Evolutionary conservation across 257 asterid genomes (phyloP).

Genomic region (Apocynum venetum): DNA sequence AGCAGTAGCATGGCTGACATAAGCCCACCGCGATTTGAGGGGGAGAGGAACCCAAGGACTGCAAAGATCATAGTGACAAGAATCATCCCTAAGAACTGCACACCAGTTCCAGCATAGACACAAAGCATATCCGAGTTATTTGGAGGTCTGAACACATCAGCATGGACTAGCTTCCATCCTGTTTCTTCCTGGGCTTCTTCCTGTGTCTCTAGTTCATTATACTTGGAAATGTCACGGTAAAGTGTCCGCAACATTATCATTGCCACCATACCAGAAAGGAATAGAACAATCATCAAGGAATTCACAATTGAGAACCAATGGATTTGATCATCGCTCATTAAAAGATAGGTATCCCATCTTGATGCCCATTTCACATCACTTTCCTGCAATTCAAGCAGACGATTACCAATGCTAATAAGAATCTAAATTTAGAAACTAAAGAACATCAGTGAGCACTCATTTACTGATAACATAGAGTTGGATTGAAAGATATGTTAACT

Average conservation of each 20-base stretch:
- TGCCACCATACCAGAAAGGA: slow-evolving; percentile 82
- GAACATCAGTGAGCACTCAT: not conserved
- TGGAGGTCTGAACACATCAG: slow-evolving; percentile 78
- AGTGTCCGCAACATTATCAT: slow-evolving; percentile 79
- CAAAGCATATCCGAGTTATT: slow-evolving; percentile 64
- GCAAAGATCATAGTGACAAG: slow-evolving; percentile 71
- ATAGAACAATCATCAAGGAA: slow-evolving; percentile 73
- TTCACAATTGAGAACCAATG: slow-evolving; percentile 82
- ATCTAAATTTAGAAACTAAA: not conserved
- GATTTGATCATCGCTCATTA: slow-evolving; percentile 78
- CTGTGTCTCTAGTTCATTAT: slow-evolving; percentile 74
- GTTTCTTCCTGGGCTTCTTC: slow-evolving; percentile 89
- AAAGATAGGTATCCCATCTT: slow-evolving; percentile 76
- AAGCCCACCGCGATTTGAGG: slow-evolving; percentile 76
- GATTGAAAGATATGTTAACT: not conserved
- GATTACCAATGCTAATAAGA: not conserved
- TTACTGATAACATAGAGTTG: not conserved
- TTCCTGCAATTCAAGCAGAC: slow-evolving; percentile 32
- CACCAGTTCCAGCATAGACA: slow-evolving; percentile 68
- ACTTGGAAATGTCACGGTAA: slow-evolving; percentile 70
- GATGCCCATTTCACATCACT: slow-evolving; percentile 87
- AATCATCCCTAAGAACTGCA: slow-evolving; percentile 68
- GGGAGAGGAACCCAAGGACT: slow-evolving; percentile 66
- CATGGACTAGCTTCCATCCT: slow-evolving; percentile 82
- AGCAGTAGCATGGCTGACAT: slow-evolving; percentile 82